phyloP scores from a whole-genome alignment of 2,329 filamentous ascomycete species.

The Apiospora rasikravindrae region DNA sequence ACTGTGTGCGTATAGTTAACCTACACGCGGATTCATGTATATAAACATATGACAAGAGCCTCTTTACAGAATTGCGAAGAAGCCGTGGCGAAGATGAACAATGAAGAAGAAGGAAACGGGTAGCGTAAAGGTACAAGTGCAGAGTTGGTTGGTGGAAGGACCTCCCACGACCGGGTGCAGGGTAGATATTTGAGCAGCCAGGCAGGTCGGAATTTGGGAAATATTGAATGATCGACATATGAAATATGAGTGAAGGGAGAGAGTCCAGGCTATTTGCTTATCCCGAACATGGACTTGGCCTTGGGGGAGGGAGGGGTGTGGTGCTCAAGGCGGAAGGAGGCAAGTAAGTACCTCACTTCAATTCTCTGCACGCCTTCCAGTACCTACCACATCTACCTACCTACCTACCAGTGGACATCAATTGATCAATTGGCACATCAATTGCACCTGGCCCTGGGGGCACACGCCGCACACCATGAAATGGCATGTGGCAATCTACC shows the following conservation, averaged over 20 bases:
- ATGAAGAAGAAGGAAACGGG: neutral
- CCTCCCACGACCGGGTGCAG: neutral
- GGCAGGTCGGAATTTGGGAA: neutral
- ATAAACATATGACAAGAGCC: neutral
- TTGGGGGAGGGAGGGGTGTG: neutral
- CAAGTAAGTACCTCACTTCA: neutral
- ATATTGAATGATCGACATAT: neutral
- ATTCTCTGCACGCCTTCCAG: neutral
- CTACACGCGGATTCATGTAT: neutral
- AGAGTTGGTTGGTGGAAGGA: neutral
- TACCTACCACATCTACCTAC: neutral
- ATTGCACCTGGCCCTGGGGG: neutral
- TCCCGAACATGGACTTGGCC: neutral
- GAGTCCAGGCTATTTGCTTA: neutral
- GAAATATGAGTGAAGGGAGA: neutral
- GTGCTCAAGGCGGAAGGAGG: constrained; percentile 13
- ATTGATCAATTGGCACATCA: neutral
- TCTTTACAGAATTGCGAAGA: neutral
- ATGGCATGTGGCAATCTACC: neutral
- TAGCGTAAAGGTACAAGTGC: too few relatives aligned
- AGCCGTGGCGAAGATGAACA: neutral
- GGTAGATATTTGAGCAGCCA: neutral
- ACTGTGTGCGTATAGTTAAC: neutral
- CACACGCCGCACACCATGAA: neutral
- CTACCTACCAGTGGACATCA: too few relatives aligned